Conservation (phyloP, 2,329 filamentous ascomycete genomes). For the Fusarium sp. region DNA sequence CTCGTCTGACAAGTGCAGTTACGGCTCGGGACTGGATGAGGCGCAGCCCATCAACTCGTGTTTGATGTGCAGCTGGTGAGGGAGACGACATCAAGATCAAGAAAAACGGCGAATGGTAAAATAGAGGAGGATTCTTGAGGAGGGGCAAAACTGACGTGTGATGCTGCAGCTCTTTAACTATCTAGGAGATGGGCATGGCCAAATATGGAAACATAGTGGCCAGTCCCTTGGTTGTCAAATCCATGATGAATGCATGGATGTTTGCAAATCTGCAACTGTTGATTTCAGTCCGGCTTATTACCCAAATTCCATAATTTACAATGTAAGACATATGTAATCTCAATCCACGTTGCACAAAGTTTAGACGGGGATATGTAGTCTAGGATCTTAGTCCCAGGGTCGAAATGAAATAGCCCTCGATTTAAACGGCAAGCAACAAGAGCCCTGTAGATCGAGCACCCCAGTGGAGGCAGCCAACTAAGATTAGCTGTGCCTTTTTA, state of each 20-base stretch:
- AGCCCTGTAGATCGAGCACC: conserved; percentile 27
- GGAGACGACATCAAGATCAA: conserved; percentile 3
- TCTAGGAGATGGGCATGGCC: conserved; percentile 23
- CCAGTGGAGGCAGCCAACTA: conserved; percentile 19
- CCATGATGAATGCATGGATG: conserved; percentile 21
- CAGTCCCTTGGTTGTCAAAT: conserved; percentile 25
- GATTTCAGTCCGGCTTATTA: background rate
- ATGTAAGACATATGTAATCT: conserved; percentile 5
- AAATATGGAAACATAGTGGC: conserved; percentile 37
- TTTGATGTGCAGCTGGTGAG: conserved; percentile 30
- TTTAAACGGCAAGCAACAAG: conserved; percentile 14
- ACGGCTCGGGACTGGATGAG: conserved; percentile 28
- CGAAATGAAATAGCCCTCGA: conserved; percentile 30
- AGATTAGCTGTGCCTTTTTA: conserved; percentile 9
- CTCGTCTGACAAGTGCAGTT: conserved; percentile 31
- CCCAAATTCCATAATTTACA: background rate
- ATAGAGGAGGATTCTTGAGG: background rate
- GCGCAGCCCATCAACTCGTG: conserved; percentile 18
- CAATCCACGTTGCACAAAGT: conserved; percentile 15
- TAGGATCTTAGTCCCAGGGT: conserved; percentile 17
- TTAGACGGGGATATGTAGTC: conserved; percentile 5
- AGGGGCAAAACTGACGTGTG: conserved; percentile 40
- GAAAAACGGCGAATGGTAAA: conserved; percentile 4
- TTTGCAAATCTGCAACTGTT: conserved; percentile 4
- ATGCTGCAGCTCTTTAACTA: conserved; percentile 29